phyloP scores from a whole-genome alignment of 805 yeast genomes.

The Saccharomycopsis synnaedendra region DNA sequence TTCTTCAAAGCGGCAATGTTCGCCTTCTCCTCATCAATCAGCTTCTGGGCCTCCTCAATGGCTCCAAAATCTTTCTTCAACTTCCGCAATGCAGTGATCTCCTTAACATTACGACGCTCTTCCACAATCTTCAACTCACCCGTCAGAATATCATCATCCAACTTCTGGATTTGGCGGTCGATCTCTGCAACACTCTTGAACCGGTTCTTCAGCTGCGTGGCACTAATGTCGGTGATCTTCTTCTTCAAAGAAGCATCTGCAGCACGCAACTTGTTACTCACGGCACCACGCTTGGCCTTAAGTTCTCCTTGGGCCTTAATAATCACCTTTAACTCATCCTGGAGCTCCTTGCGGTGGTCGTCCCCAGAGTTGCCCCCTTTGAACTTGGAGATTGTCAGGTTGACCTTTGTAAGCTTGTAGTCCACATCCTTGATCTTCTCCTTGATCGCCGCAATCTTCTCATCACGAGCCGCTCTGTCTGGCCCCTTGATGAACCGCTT shows the following conservation, averaged over 20 bases:
- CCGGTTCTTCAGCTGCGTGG: constrained; percentile 51
- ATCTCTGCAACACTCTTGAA: constrained; percentile 62
- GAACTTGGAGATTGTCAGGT: constrained; percentile 40
- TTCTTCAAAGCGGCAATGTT: constrained; percentile 69
- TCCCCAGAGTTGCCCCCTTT: constrained; percentile 35
- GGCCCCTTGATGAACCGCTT: constrained; percentile 64
- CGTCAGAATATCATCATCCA: constrained; percentile 65
- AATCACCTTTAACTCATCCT: constrained; percentile 33
- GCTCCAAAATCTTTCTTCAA: constrained; percentile 66
- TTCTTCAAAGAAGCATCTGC: constrained; percentile 63
- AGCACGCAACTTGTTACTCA: constrained; percentile 56
- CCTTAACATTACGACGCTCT: constrained; percentile 77
- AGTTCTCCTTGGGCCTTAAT: constrained; percentile 36
- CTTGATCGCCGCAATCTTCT: constrained; percentile 40
- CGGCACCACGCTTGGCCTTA: constrained; percentile 32
- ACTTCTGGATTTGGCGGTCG: constrained; percentile 47
- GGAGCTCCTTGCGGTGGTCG: constrained; percentile 42
- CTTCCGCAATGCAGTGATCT: constrained; percentile 74
- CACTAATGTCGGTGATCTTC: constrained; percentile 63
- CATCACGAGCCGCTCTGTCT: constrained; percentile 54
- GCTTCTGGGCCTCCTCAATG: constrained; percentile 63
- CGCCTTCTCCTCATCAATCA: constrained; percentile 67
- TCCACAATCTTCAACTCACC: constrained; percentile 83
- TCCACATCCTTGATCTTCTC: constrained; percentile 56
- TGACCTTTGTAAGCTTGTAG: constrained; percentile 37